Percentiles rank a stretch among this genome's conserved stretches.
phyloP scores from a whole-genome alignment of 306 rosid genomes.

The Begonia masoniana region DNA sequence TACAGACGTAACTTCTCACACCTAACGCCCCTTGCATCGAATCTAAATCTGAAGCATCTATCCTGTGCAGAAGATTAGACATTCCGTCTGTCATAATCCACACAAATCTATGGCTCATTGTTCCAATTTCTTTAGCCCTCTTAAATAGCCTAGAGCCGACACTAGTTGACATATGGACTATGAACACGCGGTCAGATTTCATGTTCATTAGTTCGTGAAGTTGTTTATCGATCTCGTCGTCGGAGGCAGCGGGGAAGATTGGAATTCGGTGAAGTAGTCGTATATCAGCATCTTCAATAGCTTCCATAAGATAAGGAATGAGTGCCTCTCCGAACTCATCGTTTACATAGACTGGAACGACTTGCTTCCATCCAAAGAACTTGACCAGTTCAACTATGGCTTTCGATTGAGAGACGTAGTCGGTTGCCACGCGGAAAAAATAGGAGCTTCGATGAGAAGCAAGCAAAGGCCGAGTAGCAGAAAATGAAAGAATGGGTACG shows the following conservation, averaged over 20 bases:
- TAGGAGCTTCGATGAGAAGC: slow-evolving; percentile 22
- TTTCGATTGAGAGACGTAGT: slow-evolving; percentile 25
- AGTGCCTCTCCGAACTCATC: slow-evolving; percentile 27
- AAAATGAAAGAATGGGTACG: slow-evolving; percentile 35
- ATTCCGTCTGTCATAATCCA: slow-evolving; percentile 37
- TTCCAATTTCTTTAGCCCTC: slow-evolving; percentile 32
- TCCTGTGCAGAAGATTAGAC: slow-evolving; percentile 9
- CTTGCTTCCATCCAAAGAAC: slow-evolving; percentile 42
- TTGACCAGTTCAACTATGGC: slow-evolving; percentile 21
- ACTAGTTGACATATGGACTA: slow-evolving; percentile 24
- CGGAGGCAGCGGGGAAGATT: slow-evolving; percentile 23
- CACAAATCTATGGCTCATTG: slow-evolving; percentile 36
- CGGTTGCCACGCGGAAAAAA: slow-evolving; percentile 28
- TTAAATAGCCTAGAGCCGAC: slow-evolving; percentile 20
- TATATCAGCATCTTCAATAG: slow-evolving; percentile 20
- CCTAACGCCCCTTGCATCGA: slow-evolving; percentile 48
- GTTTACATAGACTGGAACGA: slow-evolving; percentile 35
- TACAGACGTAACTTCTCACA: slow-evolving; percentile 24
- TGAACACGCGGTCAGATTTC: slow-evolving; percentile 31
- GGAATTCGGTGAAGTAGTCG: slow-evolving; percentile 21
- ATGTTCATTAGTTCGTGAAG: slow-evolving; percentile 35
- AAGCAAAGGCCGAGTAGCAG: slow-evolving; percentile 48
- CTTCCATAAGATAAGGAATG: slow-evolving; percentile 27
- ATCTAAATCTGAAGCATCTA: slow-evolving; percentile 9
- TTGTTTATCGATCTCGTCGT: slow-evolving; percentile 18